phyloP scores from a whole-genome alignment of 352 stramenopile species.

The Elongisporangium prolatum region DNA sequence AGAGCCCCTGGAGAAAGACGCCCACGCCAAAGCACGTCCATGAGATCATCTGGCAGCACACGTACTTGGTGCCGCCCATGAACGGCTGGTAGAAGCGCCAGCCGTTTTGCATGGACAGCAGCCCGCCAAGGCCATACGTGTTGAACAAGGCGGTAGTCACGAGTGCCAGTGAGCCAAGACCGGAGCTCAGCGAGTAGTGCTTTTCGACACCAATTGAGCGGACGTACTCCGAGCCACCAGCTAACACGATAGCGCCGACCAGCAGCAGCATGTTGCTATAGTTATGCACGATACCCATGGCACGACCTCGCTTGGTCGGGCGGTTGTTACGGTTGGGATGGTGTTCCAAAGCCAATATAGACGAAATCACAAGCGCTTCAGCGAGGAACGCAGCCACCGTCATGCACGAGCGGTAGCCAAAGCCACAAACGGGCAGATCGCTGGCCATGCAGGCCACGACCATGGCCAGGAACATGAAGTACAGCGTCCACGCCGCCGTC shows the following conservation, averaged over 20 bases:
- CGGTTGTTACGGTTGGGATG: constrained; percentile 24
- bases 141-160: constrained; percentile 77
- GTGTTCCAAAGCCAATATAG: constrained; percentile 58
- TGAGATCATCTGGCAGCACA: constrained; percentile 70
- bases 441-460: constrained; percentile 30
- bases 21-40: constrained; percentile 76
- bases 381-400: constrained; percentile 65
- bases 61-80: constrained; percentile 64
- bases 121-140: constrained; percentile 75
- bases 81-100: constrained; percentile 87
- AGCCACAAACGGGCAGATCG: constrained; percentile 28
- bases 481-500: constrained; percentile 51
- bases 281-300: constrained; percentile 78
- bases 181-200: constrained; percentile 51
- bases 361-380: constrained; percentile 76
- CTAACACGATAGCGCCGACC: constrained; percentile 59
- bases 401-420: constrained; percentile 45
- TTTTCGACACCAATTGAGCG: constrained; percentile 21
- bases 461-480: constrained; percentile 41
- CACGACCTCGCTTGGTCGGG: constrained; percentile 32
- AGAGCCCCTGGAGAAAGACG: constrained; percentile 64
- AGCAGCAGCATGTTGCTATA: constrained; percentile 84
- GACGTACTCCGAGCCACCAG: constrained; percentile 52
- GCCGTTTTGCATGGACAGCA: constrained; percentile 63
- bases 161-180: constrained; percentile 55